phyloP scores from a whole-genome alignment of 768 basidiomycete genomes.

The Nidula microcarpa region DNA sequence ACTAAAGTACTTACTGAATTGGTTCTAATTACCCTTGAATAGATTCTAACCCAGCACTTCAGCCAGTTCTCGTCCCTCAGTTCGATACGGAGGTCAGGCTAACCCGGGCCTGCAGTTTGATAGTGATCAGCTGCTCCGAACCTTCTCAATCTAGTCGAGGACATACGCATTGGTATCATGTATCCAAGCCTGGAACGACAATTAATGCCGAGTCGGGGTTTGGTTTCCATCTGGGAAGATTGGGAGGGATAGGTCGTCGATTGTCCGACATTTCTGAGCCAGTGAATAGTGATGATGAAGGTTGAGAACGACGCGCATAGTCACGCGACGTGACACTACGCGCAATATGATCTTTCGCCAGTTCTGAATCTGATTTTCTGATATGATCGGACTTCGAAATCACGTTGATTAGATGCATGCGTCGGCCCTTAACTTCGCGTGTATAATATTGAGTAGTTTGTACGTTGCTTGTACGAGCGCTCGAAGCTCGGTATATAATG shows the following conservation, averaged over 20 bases:
- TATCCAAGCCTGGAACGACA: conserved; percentile 69
- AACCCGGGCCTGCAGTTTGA: conserved; percentile 72
- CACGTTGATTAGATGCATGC: too few relatives aligned
- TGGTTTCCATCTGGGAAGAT: conserved; percentile 66
- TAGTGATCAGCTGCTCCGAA: conserved; percentile 88
- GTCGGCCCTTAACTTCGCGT: too few relatives aligned
- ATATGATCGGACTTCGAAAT: too few relatives aligned
- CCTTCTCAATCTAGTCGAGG: conserved; percentile 87
- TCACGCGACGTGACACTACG: too few relatives aligned
- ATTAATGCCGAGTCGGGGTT: conserved; percentile 61
- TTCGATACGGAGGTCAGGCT: conserved; percentile 2
- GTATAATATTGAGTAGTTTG: too few relatives aligned
- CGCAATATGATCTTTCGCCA: too few relatives aligned
- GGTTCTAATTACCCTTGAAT: conserved; percentile 58
- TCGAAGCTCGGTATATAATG: too few relatives aligned
- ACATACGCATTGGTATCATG: conserved; percentile 54
- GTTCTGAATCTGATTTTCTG: too few relatives aligned
- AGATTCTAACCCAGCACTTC: conserved; percentile 54
- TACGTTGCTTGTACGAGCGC: too few relatives aligned
- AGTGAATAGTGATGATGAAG: too few relatives aligned
- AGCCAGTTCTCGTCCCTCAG: not conserved
- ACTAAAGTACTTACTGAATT: too few relatives aligned
- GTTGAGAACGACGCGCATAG: too few relatives aligned
- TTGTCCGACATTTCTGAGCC: conserved; percentile 17
- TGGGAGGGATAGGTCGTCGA: conserved; percentile 44